Conservation (phyloP, 148 eudicot species). For the Rhododendron vialii region DNA sequence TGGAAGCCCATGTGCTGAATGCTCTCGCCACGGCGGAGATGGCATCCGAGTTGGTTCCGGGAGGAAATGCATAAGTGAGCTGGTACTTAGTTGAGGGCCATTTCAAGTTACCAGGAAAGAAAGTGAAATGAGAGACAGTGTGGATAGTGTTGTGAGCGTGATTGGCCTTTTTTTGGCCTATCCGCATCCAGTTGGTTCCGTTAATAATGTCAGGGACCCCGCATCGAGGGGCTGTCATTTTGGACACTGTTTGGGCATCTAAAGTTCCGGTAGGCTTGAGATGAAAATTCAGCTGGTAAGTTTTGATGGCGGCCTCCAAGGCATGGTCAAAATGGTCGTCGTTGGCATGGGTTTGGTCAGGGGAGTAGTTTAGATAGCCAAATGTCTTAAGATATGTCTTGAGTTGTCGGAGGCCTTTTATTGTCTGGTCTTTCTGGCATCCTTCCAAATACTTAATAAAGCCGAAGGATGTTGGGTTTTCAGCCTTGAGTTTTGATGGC, state of each 20-base stretch:
- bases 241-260: constrained; percentile 2
- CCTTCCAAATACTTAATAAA: constrained; percentile 25
- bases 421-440: constrained; percentile 16
- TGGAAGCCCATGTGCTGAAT: constrained; percentile 19
- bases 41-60: neutral
- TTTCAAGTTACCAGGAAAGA: constrained; percentile 7
- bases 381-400: constrained; percentile 17
- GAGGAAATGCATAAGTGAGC: constrained; percentile 9
- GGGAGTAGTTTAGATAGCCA: constrained; percentile 16
- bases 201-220: constrained; percentile 16
- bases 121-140: constrained; percentile 16
- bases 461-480: neutral
- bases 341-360: neutral
- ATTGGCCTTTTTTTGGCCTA: neutral
- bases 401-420: constrained; percentile 18
- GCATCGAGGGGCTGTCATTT: constrained; percentile 25
- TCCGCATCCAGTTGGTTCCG: constrained; percentile 2
- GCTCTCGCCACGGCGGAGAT: constrained; percentile 2
- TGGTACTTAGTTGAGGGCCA: constrained; percentile 22
- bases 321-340: constrained; percentile 19
- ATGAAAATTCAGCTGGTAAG: neutral
- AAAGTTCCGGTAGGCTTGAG: neutral
- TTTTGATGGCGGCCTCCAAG: constrained; percentile 24
- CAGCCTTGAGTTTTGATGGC: neutral
- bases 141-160: neutral